Percentiles rank a stretch among this genome's conserved stretches.
Evolutionary conservation across 169 alveolate genomes (phyloP).

Genomic region (Fabrea salina): DNA sequence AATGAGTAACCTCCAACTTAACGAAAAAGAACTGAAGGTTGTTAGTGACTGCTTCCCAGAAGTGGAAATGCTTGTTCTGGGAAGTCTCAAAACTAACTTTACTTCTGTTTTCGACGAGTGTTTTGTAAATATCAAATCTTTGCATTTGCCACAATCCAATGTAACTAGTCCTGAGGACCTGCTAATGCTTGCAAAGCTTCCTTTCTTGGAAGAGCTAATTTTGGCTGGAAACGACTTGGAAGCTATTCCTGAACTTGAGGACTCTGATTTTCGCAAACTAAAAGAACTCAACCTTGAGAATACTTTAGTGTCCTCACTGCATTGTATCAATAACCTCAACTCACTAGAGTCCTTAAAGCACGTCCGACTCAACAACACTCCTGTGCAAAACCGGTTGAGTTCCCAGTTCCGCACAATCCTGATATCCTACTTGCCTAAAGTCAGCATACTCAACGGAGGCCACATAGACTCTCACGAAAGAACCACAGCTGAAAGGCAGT

Average conservation of each 20-base stretch:
- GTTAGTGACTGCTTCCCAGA: not conserved
- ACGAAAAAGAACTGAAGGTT: not conserved
- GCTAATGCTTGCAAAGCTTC: not conserved
- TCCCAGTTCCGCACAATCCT: not conserved
- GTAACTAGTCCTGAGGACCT: not conserved
- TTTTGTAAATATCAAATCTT: not conserved
- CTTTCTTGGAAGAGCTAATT: not conserved
- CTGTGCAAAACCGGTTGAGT: not conserved
- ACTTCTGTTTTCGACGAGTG: not conserved
- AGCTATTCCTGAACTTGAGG: not conserved
- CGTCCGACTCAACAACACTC: not conserved
- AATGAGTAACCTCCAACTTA: not conserved
- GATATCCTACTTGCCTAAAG: not conserved
- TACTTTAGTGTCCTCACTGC: not conserved
- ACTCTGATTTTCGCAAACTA: not conserved
- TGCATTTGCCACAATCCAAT: not conserved
- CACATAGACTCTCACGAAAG: not conserved
- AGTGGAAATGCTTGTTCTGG: not conserved
- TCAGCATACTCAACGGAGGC: not conserved
- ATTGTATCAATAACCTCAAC: not conserved
- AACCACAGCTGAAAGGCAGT: not conserved
- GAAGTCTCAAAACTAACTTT: not conserved
- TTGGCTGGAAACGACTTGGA: not conserved
- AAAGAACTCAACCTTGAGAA: not conserved
- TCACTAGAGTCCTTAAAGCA: not conserved